These are phyloP conservation scores for Rhizopus delemar DNA, from an alignment of 371 early-diverging fungal genomes.

Conservation along the genomic window DNA sequence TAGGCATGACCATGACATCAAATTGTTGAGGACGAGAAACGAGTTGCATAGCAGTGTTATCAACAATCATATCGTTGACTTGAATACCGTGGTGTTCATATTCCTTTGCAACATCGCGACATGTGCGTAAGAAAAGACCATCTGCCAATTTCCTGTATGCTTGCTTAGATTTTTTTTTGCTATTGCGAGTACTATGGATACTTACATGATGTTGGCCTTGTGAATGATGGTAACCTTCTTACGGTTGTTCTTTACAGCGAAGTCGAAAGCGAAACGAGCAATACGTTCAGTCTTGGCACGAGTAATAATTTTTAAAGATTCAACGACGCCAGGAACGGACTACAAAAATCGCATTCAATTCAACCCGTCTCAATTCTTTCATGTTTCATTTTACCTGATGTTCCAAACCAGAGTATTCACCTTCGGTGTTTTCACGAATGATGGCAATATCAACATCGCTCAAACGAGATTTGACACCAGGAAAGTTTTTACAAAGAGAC, in stretches of 20 bases:
- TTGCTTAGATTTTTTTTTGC: background rate
- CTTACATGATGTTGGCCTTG: slow-evolving; percentile 98
- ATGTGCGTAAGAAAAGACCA: slow-evolving; percentile 94
- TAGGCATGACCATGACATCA: slow-evolving; percentile 97
- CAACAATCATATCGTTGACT: slow-evolving; percentile 97
- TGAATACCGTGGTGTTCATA: slow-evolving; percentile 86
- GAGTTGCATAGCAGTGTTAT: slow-evolving; percentile 97
- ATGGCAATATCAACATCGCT: slow-evolving; percentile 92
- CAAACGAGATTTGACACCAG: slow-evolving; percentile 81
- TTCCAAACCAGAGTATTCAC: slow-evolving; percentile 97
- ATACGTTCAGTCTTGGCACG: slow-evolving; percentile 94
- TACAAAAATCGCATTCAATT: slow-evolving; percentile 17
- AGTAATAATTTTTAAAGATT: slow-evolving; percentile 95
- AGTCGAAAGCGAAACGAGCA: slow-evolving; percentile 97
- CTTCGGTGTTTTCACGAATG: slow-evolving; percentile 98
- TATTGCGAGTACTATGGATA: background rate
- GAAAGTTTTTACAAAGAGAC: slow-evolving; percentile 82
- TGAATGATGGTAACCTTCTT: slow-evolving; percentile 97
- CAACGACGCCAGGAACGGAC: slow-evolving; percentile 96
- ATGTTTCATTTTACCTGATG: slow-evolving; percentile 66
- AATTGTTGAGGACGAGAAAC: slow-evolving; percentile 96
- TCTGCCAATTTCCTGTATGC: slow-evolving; percentile 88
- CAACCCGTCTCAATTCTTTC: background rate
- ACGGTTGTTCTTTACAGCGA: slow-evolving; percentile 91
- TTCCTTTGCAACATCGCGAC: slow-evolving; percentile 90